Evolutionary conservation across 495 filamentous ascomycete genomes (phyloP), one percentile per base, ranked within the genome.

Genomic region (Neurospora sp.): DNA sequence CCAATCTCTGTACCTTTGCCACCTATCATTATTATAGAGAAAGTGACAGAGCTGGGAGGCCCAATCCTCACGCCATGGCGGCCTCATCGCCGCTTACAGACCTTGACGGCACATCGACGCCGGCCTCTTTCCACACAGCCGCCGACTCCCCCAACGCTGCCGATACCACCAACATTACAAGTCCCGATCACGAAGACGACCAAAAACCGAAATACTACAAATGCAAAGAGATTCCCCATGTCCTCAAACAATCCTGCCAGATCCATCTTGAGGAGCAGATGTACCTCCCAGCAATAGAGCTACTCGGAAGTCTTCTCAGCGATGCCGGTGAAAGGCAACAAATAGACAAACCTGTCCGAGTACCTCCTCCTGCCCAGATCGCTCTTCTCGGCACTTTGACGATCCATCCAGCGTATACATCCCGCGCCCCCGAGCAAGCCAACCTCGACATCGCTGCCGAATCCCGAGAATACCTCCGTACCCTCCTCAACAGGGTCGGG

Each of bases 221-320:
- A 16, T 85, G 87, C 4, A 85, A 82, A 66, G 79, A 80, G 39
- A 80, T 94, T 1, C 88, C 91, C 0, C 88, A 86, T 70, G 88
- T 91, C 74, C 79, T 95, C 8, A 86, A 85, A 38, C 83, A 90
- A 60, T 89, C 93, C 76, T 89, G 87, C 69, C 87, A 87, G 70
- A 91, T 94, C 39, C 93, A 92, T 79, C 84, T 95, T 5, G 92
- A 94, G 78, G 93, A 95, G 79, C 85, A 89, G 44, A 87, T 93
- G 23, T 92, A 93, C 78, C 83, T 82, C 1, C 88, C 89, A 79
- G 92, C 91, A 39, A 88, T 96, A 39, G 85, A 83, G 41, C 87
- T 97, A 27, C 87, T 96, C 54, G 82, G 87, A 9, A 88, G 86
- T 72, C 86, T 93, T 39, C 84, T 95, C 44, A 85, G 84, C 31